Percentiles rank a stretch among this genome's conserved stretches.
Conservation (phyloP, 2,329 filamentous ascomycete genomes). For the Xylariales sp. region DNA sequence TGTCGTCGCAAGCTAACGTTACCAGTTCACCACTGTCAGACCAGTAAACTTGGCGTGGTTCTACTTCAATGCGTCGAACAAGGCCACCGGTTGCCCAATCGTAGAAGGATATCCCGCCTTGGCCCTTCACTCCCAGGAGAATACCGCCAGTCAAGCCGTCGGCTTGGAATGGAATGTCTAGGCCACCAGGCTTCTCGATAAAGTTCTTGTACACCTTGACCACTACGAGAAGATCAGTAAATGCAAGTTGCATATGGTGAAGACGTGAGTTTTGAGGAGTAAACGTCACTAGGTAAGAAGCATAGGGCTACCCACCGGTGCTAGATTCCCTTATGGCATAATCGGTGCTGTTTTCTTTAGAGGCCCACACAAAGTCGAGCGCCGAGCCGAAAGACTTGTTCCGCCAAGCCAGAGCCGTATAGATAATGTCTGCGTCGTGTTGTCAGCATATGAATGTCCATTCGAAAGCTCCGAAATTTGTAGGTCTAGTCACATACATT, state of each 20-base stretch:
- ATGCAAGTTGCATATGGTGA: not conserved
- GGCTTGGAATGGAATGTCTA: conserved; percentile 95
- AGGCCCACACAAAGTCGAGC: conserved; percentile 95
- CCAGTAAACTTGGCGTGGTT: conserved; percentile 86
- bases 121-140: conserved; percentile 91
- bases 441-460: conserved; percentile 6
- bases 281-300: not conserved
- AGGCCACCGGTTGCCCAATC: conserved; percentile 93
- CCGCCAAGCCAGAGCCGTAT: conserved; percentile 94
- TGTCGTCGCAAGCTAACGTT: conserved; percentile 91
- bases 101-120: conserved; percentile 94
- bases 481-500: conserved; percentile 61
- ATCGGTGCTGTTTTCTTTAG: conserved; percentile 97
- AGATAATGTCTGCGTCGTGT: conserved; percentile 78
- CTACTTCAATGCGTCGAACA: conserved; percentile 89
- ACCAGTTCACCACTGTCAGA: conserved; percentile 96
- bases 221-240: conserved; percentile 33
- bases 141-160: conserved; percentile 91
- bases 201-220: conserved; percentile 99
- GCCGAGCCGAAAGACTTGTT: conserved; percentile 98
- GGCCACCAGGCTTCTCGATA: conserved; percentile 85
- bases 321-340: conserved; percentile 95
- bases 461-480: not conserved
- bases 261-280: not conserved
- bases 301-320: conserved; percentile 66